Evolutionary conservation across 73 alveolate genomes (phyloP).

Genomic region (Paramecium bursaria): DNA sequence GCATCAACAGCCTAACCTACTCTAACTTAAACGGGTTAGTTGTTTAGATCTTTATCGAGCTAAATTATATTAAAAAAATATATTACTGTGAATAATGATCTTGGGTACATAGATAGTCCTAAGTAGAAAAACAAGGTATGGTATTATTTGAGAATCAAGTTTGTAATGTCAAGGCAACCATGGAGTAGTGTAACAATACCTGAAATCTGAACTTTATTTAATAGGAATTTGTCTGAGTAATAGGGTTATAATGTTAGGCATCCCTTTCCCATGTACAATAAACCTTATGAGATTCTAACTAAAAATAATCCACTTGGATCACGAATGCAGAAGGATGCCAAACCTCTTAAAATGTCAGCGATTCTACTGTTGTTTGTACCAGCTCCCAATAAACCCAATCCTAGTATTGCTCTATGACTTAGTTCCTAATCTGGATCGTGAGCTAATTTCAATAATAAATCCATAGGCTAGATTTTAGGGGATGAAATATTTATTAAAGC

Average conservation of each 20-base stretch:
- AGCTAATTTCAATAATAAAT: constrained; percentile 51
- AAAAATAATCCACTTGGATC: constrained; percentile 87
- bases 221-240: constrained; percentile 88
- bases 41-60: constrained; percentile 84
- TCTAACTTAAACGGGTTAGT: constrained; percentile 79
- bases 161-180: constrained; percentile 86
- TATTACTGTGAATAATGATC: constrained; percentile 90
- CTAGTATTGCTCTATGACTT: constrained; percentile 76
- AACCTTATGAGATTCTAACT: constrained; percentile 94
- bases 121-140: constrained; percentile 89
- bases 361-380: constrained; percentile 96
- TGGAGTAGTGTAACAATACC: constrained; percentile 89
- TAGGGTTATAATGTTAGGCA: constrained; percentile 84
- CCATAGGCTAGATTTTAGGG: constrained; percentile 66
- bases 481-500: constrained; percentile 61
- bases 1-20: constrained; percentile 97
- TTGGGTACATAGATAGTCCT: constrained; percentile 92
- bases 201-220: constrained; percentile 85
- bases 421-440: constrained; percentile 63
- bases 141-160: constrained; percentile 80
- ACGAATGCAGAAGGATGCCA: constrained; percentile 86
- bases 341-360: constrained; percentile 87
- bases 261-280: constrained; percentile 90
- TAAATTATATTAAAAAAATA: neutral
- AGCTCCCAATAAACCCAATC: constrained; percentile 90